A percentile compares a stretch with the other conserved stretches of the same genome.
Evolutionary conservation across 2,329 filamentous ascomycete genomes (phyloP).

Genomic region (Sporothrix schenckii): DNA sequence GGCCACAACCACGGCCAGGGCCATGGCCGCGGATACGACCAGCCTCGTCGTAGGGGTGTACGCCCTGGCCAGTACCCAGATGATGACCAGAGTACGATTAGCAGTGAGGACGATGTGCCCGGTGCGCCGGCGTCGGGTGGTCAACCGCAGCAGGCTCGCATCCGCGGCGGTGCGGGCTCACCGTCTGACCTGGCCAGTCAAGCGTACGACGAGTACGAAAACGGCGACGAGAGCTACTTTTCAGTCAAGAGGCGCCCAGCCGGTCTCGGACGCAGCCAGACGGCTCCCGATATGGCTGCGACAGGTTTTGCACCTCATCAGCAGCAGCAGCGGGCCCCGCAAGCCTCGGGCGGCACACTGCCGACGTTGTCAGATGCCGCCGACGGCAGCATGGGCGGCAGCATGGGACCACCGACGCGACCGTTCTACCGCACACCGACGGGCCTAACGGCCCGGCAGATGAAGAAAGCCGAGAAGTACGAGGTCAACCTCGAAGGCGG

Average conservation of each 20-base stretch:
- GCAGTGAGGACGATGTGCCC: slow-evolving; percentile 36
- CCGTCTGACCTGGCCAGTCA: slow-evolving; percentile 38
- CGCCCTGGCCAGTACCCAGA: slow-evolving; percentile 28
- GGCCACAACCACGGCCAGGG: slow-evolving; percentile 17
- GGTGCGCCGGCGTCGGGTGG: slow-evolving; percentile 23
- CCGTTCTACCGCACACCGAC: slow-evolving; percentile 72
- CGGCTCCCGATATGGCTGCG: slow-evolving; percentile 35
- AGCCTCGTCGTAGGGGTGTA: not conserved
- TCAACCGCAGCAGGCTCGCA: slow-evolving; percentile 10
- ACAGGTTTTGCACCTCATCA: not conserved
- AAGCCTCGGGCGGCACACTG: slow-evolving; percentile 8
- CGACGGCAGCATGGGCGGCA: slow-evolving; percentile 27
- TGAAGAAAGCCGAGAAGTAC: slow-evolving; percentile 56
- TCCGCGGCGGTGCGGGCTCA: slow-evolving; percentile 34
- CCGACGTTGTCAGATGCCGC: not conserved
- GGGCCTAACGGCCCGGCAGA: slow-evolving; percentile 64
- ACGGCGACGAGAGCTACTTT: slow-evolving; percentile 63
- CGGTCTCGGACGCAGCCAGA: slow-evolving; percentile 26
- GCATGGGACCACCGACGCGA: slow-evolving; percentile 11
- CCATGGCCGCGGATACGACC: not conserved
- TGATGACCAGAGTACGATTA: slow-evolving; percentile 39
- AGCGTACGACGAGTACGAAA: slow-evolving; percentile 52
- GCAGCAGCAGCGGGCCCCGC: slow-evolving; percentile 33
- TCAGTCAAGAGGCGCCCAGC: slow-evolving; percentile 47
- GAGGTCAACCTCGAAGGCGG: slow-evolving; percentile 79